A percentile compares a stretch with the other conserved stretches of the same genome.
Evolutionary conservation across 352 stramenopile species (phyloP).

Genomic region (Plasmopara halstedii): DNA sequence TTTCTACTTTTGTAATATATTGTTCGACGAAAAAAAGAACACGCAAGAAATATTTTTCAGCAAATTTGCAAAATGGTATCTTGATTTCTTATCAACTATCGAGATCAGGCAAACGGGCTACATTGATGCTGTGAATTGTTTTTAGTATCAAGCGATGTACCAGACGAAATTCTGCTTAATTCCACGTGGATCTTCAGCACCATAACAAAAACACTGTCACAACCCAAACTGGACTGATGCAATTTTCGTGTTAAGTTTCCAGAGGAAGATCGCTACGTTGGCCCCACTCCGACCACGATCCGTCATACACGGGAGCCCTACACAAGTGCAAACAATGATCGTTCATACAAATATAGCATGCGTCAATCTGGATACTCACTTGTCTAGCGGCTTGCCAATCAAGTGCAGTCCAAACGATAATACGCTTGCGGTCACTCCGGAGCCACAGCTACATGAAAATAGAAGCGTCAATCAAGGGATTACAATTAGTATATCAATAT

Average conservation of each 20-base stretch:
- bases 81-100: no score
- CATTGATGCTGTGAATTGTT: no score
- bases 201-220: no score
- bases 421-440: conserved; percentile 56
- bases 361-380: conserved; percentile 23
- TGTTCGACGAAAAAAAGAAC: no score
- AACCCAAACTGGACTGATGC: no score
- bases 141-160: no score
- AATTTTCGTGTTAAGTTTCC: conserved; percentile 20
- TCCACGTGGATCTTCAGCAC: no score
- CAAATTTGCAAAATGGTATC: no score
- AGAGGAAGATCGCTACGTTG: conserved; percentile 50
- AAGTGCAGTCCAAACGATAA: conserved; percentile 64
- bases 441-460: conserved; percentile 45
- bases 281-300: conserved; percentile 86
- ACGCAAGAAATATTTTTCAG: no score
- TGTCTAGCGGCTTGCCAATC: conserved; percentile 54
- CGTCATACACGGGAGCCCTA: conserved; percentile 82
- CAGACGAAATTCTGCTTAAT: no score
- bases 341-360: not conserved
- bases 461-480: not conserved
- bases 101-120: no score
- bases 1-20: no score
- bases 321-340: not conserved
- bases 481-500: not conserved